Conservation (phyloP, 768 basidiomycete genomes). For the Kwoniella bestiolae region DNA sequence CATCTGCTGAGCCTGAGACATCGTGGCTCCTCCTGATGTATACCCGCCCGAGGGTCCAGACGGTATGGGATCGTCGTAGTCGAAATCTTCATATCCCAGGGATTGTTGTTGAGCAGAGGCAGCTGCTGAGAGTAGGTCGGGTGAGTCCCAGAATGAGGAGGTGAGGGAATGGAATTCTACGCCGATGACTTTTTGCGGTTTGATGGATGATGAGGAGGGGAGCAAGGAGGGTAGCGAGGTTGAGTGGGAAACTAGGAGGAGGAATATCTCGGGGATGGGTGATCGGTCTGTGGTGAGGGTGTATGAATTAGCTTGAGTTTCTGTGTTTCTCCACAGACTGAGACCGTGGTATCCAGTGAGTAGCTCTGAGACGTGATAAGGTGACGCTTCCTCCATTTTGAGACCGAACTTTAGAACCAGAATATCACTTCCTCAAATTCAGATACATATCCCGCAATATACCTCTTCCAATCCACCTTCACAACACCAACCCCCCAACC, state of each 20-base stretch:
- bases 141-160: conserved; percentile 81
- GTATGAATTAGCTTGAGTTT: background rate
- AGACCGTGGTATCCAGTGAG: too few relatives aligned
- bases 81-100: conserved; percentile 12
- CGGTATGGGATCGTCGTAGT: conserved; percentile 34
- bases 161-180: conserved; percentile 88
- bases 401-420: too few relatives aligned
- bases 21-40: conserved; percentile 53
- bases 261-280: conserved; percentile 65
- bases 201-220: conserved; percentile 69
- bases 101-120: conserved; percentile 13
- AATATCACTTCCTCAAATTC: too few relatives aligned
- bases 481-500: too few relatives aligned
- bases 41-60: conserved; percentile 12
- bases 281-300: conserved; percentile 37
- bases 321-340: too few relatives aligned
- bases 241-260: conserved; percentile 77
- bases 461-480: too few relatives aligned
- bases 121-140: conserved; percentile 27
- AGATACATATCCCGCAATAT: too few relatives aligned
- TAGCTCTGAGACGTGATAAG: too few relatives aligned
- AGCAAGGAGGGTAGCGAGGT: conserved; percentile 65
- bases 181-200: conserved; percentile 72
- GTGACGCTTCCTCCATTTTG: too few relatives aligned
- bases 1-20: conserved; percentile 50